Evolutionary conservation across 2,329 filamentous ascomycete species (phyloP).

Genomic region (Colletotrichum echinochloae): DNA sequence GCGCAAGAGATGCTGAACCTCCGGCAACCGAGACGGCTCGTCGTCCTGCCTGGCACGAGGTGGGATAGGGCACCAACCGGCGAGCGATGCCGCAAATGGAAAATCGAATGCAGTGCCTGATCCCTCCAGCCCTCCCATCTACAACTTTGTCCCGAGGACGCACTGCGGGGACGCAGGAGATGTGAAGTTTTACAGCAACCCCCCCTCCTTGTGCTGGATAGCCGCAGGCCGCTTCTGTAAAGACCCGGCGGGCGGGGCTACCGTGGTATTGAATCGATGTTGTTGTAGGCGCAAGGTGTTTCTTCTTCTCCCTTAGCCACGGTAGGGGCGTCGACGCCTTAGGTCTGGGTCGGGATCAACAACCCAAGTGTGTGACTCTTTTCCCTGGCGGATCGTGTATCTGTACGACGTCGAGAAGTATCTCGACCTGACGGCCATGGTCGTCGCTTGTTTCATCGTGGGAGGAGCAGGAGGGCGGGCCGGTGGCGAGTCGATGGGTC

Average conservation of each 20-base stretch:
- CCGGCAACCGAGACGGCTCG: background rate
- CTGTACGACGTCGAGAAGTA: constrained; percentile 35
- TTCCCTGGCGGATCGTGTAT: constrained; percentile 10
- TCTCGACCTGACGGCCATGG: background rate
- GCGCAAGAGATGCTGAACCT: background rate
- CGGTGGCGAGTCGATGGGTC: background rate
- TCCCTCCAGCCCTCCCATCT: background rate
- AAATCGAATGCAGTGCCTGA: background rate
- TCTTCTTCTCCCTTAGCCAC: background rate
- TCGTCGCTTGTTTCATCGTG: constrained; percentile 7
- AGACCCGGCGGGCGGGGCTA: background rate
- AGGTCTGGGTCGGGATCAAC: background rate
- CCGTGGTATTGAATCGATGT: background rate
- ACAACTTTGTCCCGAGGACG: too few relatives aligned
- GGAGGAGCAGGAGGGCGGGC: background rate
- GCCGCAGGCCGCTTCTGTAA: background rate
- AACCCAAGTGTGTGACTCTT: background rate
- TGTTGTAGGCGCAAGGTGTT: background rate
- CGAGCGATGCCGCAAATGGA: background rate
- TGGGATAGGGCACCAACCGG: too few relatives aligned
- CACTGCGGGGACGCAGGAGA: background rate
- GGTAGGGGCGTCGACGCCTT: background rate
- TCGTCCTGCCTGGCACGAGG: background rate
- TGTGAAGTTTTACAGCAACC: background rate
- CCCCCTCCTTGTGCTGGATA: background rate